A percentile compares a stretch with the other conserved stretches of the same genome.
phyloP scores from a whole-genome alignment of 169 alveolate genomes.

The Cryptosporidium viatorum region DNA sequence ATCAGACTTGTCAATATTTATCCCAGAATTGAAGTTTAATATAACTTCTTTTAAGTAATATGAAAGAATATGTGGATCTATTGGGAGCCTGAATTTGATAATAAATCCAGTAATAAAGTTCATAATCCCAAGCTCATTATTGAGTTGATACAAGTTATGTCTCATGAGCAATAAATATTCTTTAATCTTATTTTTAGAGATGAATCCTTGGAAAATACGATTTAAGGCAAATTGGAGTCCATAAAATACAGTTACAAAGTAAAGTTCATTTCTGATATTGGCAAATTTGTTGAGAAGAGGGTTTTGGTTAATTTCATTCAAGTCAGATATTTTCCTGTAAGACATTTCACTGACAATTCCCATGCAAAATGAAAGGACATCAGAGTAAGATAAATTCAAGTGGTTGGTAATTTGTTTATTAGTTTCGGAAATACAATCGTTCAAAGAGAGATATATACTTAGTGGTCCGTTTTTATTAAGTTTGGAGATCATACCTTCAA shows the following conservation, averaged over 20 bases:
- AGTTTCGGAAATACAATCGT: slow-evolving; percentile 3
- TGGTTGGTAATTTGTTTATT: not conserved
- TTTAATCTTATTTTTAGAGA: not conserved
- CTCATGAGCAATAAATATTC: not conserved
- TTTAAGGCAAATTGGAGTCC: slow-evolving; percentile 7
- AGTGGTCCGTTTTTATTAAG: not conserved
- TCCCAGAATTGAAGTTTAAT: slow-evolving; percentile 8
- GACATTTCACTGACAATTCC: slow-evolving; percentile 29
- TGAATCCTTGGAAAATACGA: slow-evolving; percentile 1
- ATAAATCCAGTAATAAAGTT: not conserved
- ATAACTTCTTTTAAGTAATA: slow-evolving; percentile 24
- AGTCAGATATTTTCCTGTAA: not conserved
- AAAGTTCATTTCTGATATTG: slow-evolving; percentile 12
- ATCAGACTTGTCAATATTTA: not conserved
- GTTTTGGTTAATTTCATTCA: not conserved
- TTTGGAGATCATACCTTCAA: not conserved
- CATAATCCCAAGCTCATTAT: slow-evolving; percentile 30
- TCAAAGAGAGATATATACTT: slow-evolving; percentile 6
- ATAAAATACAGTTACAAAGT: not conserved
- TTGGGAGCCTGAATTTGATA: slow-evolving; percentile 18
- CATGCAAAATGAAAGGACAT: slow-evolving; percentile 14
- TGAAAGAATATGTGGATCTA: slow-evolving; percentile 44
- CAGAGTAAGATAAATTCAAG: slow-evolving; percentile 14
- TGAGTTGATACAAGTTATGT: slow-evolving; percentile 19
- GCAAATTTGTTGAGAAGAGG: not conserved